phyloP scores from a whole-genome alignment of 495 filamentous ascomycete species.

The Aspergillus carlsbadensis region DNA sequence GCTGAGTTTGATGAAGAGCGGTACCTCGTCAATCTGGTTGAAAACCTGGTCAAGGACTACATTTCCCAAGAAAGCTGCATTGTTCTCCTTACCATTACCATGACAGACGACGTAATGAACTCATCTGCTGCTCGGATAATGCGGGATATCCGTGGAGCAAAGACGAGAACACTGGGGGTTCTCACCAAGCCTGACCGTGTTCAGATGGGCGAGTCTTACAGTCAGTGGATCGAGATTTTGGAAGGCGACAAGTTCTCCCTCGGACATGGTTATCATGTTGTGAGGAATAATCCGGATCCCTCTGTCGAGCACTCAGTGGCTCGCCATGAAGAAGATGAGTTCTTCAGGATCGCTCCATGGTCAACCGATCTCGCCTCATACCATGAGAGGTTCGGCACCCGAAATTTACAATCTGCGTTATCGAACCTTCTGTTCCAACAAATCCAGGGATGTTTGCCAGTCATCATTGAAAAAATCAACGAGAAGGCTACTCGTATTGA shows the following conservation, averaged over 20 bases:
- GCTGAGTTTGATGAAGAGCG: conserved; percentile 57
- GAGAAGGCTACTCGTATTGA: conserved; percentile 47
- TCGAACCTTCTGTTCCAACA: conserved; percentile 53
- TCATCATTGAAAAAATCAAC: conserved; percentile 57
- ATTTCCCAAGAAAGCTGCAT: conserved; percentile 63
- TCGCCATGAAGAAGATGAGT: conserved; percentile 54
- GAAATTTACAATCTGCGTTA: conserved; percentile 52
- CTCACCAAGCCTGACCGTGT: conserved; percentile 79
- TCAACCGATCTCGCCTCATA: conserved; percentile 42
- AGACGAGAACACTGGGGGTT: conserved; percentile 66
- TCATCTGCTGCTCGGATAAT: conserved; percentile 68
- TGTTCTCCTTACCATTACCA: conserved; percentile 70
- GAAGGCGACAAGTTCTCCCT: conserved; percentile 51
- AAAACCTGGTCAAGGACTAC: conserved; percentile 66
- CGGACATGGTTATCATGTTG: conserved; percentile 65
- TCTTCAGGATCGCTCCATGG: conserved; percentile 57
- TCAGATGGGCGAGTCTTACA: conserved; percentile 41
- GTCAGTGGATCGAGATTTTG: conserved; percentile 60
- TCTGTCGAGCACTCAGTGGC: conserved; percentile 52
- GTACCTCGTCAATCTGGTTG: conserved; percentile 65
- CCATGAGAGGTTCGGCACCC: conserved; percentile 56
- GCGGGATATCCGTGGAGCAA: conserved; percentile 51
- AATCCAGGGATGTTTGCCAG: conserved; percentile 59
- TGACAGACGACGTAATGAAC: conserved; percentile 71
- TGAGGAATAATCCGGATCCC: conserved; percentile 57